These are phyloP conservation scores for Naematelia aurantialba DNA, from an alignment of 768 basidiomycete genomes.

Conservation along the genomic window DNA sequence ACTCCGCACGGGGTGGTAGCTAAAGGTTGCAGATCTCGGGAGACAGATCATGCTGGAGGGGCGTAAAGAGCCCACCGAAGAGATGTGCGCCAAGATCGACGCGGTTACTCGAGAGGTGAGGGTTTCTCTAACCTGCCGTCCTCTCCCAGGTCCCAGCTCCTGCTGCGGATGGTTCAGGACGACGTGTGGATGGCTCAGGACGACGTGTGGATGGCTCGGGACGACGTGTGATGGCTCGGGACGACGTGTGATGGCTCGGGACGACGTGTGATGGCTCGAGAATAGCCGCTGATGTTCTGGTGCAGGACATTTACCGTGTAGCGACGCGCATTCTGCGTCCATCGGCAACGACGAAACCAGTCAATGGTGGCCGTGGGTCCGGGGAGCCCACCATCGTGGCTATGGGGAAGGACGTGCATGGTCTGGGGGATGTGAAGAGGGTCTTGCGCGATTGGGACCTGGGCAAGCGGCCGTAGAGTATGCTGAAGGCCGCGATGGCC, in stretches of 20 bases:
- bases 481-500: too few relatives aligned
- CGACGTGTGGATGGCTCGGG: too few relatives aligned
- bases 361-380: slow-evolving; percentile 53
- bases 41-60: slow-evolving; percentile 86
- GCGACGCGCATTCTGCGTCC: slow-evolving; percentile 65
- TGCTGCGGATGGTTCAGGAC: too few relatives aligned
- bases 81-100: slow-evolving; percentile 87
- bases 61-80: slow-evolving; percentile 76
- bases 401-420: slow-evolving; percentile 71
- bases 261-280: too few relatives aligned
- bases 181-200: too few relatives aligned
- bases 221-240: too few relatives aligned
- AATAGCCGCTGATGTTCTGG: too few relatives aligned
- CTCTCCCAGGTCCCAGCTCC: too few relatives aligned
- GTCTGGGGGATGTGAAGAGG: slow-evolving; percentile 55
- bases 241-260: too few relatives aligned
- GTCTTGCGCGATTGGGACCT: slow-evolving; percentile 45
- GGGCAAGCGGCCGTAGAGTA: slow-evolving; percentile 21
- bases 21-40: slow-evolving; percentile 68
- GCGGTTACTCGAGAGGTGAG: slow-evolving; percentile 58
- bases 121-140: too few relatives aligned
- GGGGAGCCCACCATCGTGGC: slow-evolving; percentile 69
- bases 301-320: slow-evolving; percentile 65
- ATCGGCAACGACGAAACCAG: slow-evolving; percentile 12
- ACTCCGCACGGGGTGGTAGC: background rate